Evolutionary conservation across 257 asterid genomes (phyloP).

Genomic region (Echites panduratus): DNA sequence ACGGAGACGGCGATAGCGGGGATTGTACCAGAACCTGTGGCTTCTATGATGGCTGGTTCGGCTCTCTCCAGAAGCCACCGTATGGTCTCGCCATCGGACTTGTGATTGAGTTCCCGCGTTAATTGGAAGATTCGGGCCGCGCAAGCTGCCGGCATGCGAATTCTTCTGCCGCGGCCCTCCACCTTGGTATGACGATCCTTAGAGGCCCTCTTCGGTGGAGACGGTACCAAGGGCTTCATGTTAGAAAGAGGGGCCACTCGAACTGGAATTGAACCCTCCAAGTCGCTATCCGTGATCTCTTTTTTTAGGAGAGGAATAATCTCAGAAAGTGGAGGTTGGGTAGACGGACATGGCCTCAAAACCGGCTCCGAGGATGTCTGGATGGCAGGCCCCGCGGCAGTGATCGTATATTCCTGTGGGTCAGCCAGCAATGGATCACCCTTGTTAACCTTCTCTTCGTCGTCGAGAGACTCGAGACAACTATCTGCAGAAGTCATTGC

Average conservation of each 20-base stretch:
- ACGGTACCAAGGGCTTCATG: slow-evolving; percentile 13
- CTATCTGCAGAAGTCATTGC: slow-evolving; percentile 16
- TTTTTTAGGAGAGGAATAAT: slow-evolving; percentile 30
- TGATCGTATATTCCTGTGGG: slow-evolving; percentile 38
- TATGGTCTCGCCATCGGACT: slow-evolving; percentile 81
- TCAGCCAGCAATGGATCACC: slow-evolving; percentile 49
- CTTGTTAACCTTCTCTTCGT: slow-evolving; percentile 18
- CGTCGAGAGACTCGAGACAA: too few species aligned
- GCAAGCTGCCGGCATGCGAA: slow-evolving; percentile 74
- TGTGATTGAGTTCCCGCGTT: slow-evolving; percentile 67
- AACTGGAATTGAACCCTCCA: slow-evolving; percentile 20
- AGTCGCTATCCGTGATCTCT: slow-evolving; percentile 38
- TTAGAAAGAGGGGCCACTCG: slow-evolving; percentile 3
- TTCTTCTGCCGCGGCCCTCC: slow-evolving; percentile 81
- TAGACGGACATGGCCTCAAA: not conserved
- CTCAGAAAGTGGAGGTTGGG: slow-evolving; percentile 1
- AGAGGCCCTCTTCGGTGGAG: slow-evolving; percentile 44
- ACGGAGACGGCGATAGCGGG: slow-evolving; percentile 84
- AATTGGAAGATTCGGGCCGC: slow-evolving; percentile 77
- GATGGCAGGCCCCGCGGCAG: slow-evolving; percentile 36
- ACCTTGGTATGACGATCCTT: slow-evolving; percentile 89
- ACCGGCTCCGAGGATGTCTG: slow-evolving; percentile 12
- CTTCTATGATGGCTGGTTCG: slow-evolving; percentile 72
- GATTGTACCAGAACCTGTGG: slow-evolving; percentile 71
- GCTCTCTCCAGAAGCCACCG: slow-evolving; percentile 79